Evolutionary conservation across 148 eudicot genomes (phyloP), one percentile per base, ranked within the genome.

Genomic region (Rhododendron kiyosumense): DNA sequence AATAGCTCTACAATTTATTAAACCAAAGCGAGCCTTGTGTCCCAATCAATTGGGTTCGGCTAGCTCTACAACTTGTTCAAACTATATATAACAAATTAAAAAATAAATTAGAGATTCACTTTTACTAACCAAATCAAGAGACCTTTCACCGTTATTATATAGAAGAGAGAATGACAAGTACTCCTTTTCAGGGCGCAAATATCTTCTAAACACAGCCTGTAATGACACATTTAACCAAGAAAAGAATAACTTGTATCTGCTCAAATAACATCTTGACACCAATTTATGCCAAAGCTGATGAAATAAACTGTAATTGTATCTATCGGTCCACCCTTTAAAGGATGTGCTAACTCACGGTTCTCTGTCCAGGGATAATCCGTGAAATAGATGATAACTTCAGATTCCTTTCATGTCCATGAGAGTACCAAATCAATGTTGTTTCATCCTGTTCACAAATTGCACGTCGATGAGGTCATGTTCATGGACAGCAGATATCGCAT

Each of bases 111-210:
- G 32, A 59, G 13, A 7, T 75, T 59, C 48, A 38, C 57, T 54
- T 79, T 82, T 7, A 89, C 95, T 88, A 41, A 94, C 98, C 94
- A 96, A 86, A 89, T 96, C 99, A 80, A 96, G 94, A 76, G 98
- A 96, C 91, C 99, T 93, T 49, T 96, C 95, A 24, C 98, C 95
- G 88, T 94, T 93, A 65, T 93, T 92, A 86, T 94, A 94, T 87
- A 96, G 86, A 81, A 94, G 96, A 4, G 99, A 96, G 89, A 96
- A 96, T 38, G 99, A 96, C 86, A 96, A 88, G 90, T 94, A 95
- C 85, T 94, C 99, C 90, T 96, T 96, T 81, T 96, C 98, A 81
- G 99, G 98, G 79, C 96, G 94, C 88, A 91, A 86, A 87, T 69
- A 96, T 91, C 96, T 90, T 75, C 89, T 93, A 59, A 96, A 96